Conservation (phyloP, 768 basidiomycete species). For the Macrocybe gigantea region DNA sequence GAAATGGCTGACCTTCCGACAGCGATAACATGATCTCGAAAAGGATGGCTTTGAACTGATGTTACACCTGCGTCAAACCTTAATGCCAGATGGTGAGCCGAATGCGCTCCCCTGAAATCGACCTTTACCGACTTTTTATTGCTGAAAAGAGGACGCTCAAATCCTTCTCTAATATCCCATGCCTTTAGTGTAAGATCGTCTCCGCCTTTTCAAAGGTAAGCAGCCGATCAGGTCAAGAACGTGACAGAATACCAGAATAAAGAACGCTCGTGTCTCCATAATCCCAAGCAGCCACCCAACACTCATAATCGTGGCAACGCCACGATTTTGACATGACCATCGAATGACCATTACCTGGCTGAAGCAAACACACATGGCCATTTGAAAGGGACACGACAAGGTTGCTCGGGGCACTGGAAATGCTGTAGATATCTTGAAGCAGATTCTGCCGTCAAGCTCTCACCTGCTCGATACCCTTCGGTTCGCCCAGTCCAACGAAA, state of each 20-base stretch:
- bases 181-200: conserved; percentile 87
- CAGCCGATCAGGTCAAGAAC: neutral
- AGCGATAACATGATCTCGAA: conserved; percentile 75
- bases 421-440: neutral
- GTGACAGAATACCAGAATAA: conserved; percentile 63
- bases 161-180: conserved; percentile 81
- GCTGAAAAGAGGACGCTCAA: conserved; percentile 50
- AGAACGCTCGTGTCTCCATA: conserved; percentile 76
- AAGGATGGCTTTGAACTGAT: conserved; percentile 78
- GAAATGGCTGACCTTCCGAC: conserved; percentile 70
- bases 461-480: conserved; percentile 47
- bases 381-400: conserved; percentile 81
- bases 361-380: conserved; percentile 63
- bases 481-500: conserved; percentile 93
- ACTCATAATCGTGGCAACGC: conserved; percentile 90
- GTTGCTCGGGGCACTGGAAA: conserved; percentile 41
- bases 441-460: conserved; percentile 8
- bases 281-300: conserved; percentile 92
- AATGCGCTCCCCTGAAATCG: too few species aligned
- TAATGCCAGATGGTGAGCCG: neutral
- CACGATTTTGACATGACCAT: conserved; percentile 52
- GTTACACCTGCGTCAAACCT: conserved; percentile 95
- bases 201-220: conserved; percentile 52
- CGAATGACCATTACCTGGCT: conserved; percentile 35
- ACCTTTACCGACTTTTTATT: conserved; percentile 56